Evolutionary conservation across 768 basidiomycete genomes (phyloP).

Genomic region (Zangia roseola): DNA sequence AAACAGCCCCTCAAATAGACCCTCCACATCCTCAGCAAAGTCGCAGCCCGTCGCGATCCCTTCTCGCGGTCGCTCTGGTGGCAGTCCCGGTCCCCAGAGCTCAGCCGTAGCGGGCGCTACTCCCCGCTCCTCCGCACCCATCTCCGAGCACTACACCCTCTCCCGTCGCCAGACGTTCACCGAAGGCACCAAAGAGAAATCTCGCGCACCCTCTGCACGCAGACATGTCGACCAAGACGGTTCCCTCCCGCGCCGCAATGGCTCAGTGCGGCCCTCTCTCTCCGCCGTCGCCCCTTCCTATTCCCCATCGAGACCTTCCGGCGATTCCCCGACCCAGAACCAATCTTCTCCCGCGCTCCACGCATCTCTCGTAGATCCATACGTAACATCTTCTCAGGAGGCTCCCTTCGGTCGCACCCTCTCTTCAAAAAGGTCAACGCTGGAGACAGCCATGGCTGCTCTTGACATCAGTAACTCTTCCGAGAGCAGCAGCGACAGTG

Average conservation of each 20-base stretch:
- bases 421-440: constrained; percentile 28
- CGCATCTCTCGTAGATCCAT: constrained; percentile 22
- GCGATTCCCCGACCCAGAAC: constrained; percentile 18
- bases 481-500: constrained; percentile 59
- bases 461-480: constrained; percentile 45
- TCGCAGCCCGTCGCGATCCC: constrained; percentile 37
- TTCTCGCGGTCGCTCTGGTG: constrained; percentile 48
- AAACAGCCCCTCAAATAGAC: constrained; percentile 25
- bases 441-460: constrained; percentile 41
- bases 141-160: constrained; percentile 42
- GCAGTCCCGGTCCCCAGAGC: constrained; percentile 45
- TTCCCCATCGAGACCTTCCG: constrained; percentile 21
- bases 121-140: constrained; percentile 33
- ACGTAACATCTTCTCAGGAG: constrained; percentile 29
- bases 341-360: constrained; percentile 21
- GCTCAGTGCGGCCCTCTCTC: constrained; percentile 45
- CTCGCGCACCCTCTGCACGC: constrained; percentile 60
- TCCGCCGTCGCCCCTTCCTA: constrained; percentile 38
- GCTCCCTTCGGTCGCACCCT: constrained; percentile 33
- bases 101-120: constrained; percentile 26
- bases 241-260: constrained; percentile 45
- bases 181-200: constrained; percentile 54
- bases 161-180: constrained; percentile 50
- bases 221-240: constrained; percentile 58
- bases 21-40: constrained; percentile 39